Percentiles rank a stretch among this genome's conserved stretches.
Evolutionary conservation across 2,329 filamentous ascomycete genomes (phyloP).

Genomic region (Aspergillus ochraceoroseus): DNA sequence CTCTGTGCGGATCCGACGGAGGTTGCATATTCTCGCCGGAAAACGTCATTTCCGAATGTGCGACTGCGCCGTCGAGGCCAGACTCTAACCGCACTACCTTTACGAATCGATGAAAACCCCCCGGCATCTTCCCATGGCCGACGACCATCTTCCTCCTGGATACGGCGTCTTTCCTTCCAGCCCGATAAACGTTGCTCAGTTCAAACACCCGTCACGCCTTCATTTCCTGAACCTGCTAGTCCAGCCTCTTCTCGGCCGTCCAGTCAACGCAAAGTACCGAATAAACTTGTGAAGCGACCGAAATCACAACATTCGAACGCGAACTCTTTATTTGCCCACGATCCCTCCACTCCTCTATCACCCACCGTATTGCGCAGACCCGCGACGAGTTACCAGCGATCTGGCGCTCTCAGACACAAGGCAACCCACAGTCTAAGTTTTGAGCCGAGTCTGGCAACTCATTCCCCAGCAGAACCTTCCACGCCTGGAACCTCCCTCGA

Average conservation of each 20-base stretch:
- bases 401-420: slow-evolving; percentile 49
- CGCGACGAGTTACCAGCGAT: slow-evolving; percentile 60
- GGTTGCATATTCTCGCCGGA: slow-evolving; percentile 21
- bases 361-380: slow-evolving; percentile 54
- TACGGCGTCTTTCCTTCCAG: slow-evolving; percentile 53
- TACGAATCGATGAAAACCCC: slow-evolving; percentile 27
- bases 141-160: slow-evolving; percentile 50
- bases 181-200: slow-evolving; percentile 46
- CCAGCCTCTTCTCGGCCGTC: slow-evolving; percentile 43
- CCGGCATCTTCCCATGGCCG: slow-evolving; percentile 25
- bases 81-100: slow-evolving; percentile 33
- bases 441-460: slow-evolving; percentile 22
- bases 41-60: slow-evolving; percentile 28
- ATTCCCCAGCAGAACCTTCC: slow-evolving; percentile 4
- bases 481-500: slow-evolving; percentile 9
- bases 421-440: slow-evolving; percentile 33
- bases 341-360: slow-evolving; percentile 38
- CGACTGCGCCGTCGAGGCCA: slow-evolving; percentile 36
- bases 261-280: slow-evolving; percentile 42
- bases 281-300: slow-evolving; percentile 60
- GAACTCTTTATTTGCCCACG: slow-evolving; percentile 32
- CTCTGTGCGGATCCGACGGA: slow-evolving; percentile 14
- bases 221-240: slow-evolving; percentile 51
- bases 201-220: slow-evolving; percentile 50
- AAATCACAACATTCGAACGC: slow-evolving; percentile 50